phyloP scores from a whole-genome alignment of 1,139 yeast species.

The Saccharomycopsis hybrid region DNA sequence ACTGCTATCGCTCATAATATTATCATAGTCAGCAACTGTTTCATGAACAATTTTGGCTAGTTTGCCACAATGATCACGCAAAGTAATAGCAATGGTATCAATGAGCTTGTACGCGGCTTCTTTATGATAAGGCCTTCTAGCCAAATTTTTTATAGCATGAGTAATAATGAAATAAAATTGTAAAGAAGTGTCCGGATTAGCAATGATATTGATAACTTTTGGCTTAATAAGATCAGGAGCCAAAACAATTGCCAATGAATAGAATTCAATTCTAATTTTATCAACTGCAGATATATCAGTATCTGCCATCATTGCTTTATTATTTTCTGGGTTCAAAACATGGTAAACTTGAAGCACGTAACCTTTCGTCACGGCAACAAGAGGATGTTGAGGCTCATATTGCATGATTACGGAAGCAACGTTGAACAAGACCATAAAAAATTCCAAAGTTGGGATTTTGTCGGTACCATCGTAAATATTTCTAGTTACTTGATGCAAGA shows the following conservation, averaged over 20 bases:
- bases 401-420: slow-evolving; percentile 40
- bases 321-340: slow-evolving; percentile 27
- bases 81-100: slow-evolving; percentile 17
- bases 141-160: slow-evolving; percentile 11
- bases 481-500: slow-evolving; percentile 32
- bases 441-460: slow-evolving; percentile 35
- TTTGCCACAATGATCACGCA: slow-evolving; percentile 15
- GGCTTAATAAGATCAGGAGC: slow-evolving; percentile 26
- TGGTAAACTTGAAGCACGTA: slow-evolving; percentile 36
- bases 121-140: slow-evolving; percentile 16
- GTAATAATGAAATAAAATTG: slow-evolving; percentile 19
- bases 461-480: slow-evolving; percentile 30
- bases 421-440: slow-evolving; percentile 29
- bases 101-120: slow-evolving; percentile 15
- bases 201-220: slow-evolving; percentile 22
- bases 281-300: slow-evolving; percentile 23
- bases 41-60: slow-evolving; percentile 17
- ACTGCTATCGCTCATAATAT: slow-evolving; percentile 9
- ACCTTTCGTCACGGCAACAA: slow-evolving; percentile 38
- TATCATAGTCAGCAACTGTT: slow-evolving; percentile 14
- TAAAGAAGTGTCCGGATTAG: slow-evolving; percentile 18
- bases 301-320: slow-evolving; percentile 6
- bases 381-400: slow-evolving; percentile 40
- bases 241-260: slow-evolving; percentile 26
- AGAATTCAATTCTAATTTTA: slow-evolving; percentile 25